Evolutionary conservation across 495 filamentous ascomycete genomes (phyloP), one percentile per base, ranked within the genome.

Genomic region (Sabuloglossum arenarium): DNA sequence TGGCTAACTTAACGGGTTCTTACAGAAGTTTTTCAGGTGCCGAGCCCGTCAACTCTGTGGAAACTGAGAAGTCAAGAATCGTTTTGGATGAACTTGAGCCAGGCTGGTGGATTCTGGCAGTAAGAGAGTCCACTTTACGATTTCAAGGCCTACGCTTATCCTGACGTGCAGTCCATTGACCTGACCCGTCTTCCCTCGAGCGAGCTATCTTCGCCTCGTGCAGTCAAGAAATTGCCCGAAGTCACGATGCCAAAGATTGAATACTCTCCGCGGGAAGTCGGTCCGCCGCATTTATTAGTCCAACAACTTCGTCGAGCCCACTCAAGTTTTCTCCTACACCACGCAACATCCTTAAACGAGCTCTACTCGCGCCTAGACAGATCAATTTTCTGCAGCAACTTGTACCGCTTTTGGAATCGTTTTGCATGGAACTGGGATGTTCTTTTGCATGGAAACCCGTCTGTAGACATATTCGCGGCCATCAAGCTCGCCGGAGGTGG

Each of bases 71-170:
- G 69, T 79, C 80, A 5, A 74, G 89, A 19, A 82, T 95, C 24
- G 74, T 97, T 42, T 69, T 94, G 14, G 76, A 87, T 61, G 87
- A 97, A 66, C 68, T 97, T 54, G 84, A 87, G 65, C 75, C 82
- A 58, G 82, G 85, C 49, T 99, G 91, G 91, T 99, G 91, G 91
- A 79, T 95, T 60, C 70, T 96, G 49, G 88, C 88, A 57, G 89
- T 94, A 67, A 19, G 47, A 29, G 47, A 1, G 71, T 64, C 53
- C 52, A 49, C 57, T 25, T 45, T 3, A 32, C 42, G 30, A 30
- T 39, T 47, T 46, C 57, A 25, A 37, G 11, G 28, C 59, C 52
- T 50, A 29, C 39, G 16, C 43, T 53, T 11, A 52, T 50, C n/a
- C 11, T 29, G 43, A 5, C 47, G 25, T 30, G 21, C 61, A 87